Conservation (phyloP, 768 basidiomycete species). For the Hemileccinum impolitum region DNA sequence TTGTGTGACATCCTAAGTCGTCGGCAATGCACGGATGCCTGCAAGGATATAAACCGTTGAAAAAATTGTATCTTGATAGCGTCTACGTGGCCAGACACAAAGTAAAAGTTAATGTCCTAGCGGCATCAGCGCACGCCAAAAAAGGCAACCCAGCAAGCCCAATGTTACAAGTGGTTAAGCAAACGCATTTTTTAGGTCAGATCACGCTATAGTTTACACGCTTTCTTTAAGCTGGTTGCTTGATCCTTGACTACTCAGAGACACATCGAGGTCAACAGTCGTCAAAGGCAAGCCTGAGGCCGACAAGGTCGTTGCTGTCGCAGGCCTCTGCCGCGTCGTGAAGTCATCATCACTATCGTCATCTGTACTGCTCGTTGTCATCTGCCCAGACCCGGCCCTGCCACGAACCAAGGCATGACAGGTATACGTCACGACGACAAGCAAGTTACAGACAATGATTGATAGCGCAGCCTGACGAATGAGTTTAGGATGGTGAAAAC, state of each 20-base stretch:
- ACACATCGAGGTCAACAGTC: conserved; percentile 5
- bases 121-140: not conserved
- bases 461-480: conserved; percentile 9
- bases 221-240: not conserved
- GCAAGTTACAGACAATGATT: conserved; percentile 17
- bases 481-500: too few relatives aligned
- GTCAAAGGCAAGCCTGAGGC: conserved; percentile 1
- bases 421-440: conserved; percentile 13
- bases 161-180: too few relatives aligned
- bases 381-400: not conserved
- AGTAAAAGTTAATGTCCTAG: too few relatives aligned
- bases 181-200: too few relatives aligned
- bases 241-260: not conserved
- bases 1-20: conserved; percentile 14
- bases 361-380: not conserved
- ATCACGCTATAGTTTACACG: not conserved
- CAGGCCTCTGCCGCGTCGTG: not conserved
- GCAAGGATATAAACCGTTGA: conserved; percentile 2
- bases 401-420: conserved; percentile 5
- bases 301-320: not conserved
- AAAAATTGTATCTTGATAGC: conserved; percentile 16
- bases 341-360: too few relatives aligned
- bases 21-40: conserved; percentile 6
- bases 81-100: not conserved
- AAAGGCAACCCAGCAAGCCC: not conserved